Percentiles rank a stretch among this genome's conserved stretches.
These are phyloP conservation scores for Exophiala spinifera DNA, from an alignment of 2,329 filamentous ascomycete species.

Conservation along the genomic window DNA sequence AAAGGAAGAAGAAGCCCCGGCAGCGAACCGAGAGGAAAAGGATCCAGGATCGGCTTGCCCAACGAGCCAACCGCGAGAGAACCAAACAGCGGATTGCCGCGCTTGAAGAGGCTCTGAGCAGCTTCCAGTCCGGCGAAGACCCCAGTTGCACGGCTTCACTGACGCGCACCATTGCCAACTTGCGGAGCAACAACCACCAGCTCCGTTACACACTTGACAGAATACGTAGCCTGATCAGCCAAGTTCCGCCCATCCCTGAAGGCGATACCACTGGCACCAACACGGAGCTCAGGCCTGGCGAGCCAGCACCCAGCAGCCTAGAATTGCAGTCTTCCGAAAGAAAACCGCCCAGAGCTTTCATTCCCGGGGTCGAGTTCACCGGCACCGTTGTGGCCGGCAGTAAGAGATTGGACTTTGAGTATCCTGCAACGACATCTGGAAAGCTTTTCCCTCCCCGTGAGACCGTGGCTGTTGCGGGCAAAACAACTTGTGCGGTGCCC, in stretches of 20 bases:
- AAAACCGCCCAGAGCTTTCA: no score
- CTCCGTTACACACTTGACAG: constrained; percentile 23
- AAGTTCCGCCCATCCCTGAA: constrained; percentile 15
- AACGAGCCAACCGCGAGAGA: constrained; percentile 28
- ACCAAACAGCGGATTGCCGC: constrained; percentile 28
- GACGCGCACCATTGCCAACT: constrained; percentile 20
- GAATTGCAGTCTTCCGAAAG: no score
- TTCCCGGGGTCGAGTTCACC: no score
- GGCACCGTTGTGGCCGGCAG: no score
- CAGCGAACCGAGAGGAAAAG: constrained; percentile 23
- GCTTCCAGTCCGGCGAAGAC: constrained; percentile 23
- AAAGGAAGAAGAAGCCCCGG: no score
- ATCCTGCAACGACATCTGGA: no score
- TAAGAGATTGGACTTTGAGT: no score
- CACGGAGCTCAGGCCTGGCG: neutral
- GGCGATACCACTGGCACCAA: neutral
- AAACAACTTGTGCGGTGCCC: no score
- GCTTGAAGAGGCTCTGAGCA: constrained; percentile 22
- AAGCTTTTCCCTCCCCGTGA: no score
- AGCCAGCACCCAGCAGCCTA: no score
- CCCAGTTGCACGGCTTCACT: constrained; percentile 15
- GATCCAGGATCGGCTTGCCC: constrained; percentile 27
- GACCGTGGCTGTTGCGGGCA: no score
- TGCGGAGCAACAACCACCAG: constrained; percentile 22
- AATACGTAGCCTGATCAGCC: constrained; percentile 21